A percentile compares a stretch with the other conserved stretches of the same genome.
Conservation (phyloP, 768 basidiomycete genomes). For the Naematelia aurantialba region DNA sequence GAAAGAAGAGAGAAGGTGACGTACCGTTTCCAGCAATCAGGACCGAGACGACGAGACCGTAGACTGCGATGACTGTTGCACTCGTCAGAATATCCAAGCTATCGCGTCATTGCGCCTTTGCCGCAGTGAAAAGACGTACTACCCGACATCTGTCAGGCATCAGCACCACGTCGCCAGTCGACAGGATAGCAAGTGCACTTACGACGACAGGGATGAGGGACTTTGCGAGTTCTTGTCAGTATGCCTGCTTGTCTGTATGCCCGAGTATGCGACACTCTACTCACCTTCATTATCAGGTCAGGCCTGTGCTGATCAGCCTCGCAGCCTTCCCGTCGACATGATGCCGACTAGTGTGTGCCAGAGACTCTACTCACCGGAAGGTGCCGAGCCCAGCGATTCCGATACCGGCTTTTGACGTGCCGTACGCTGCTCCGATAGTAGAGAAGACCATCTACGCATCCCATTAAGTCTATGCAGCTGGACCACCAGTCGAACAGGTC, state of each 20-base stretch:
- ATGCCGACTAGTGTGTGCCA: not conserved
- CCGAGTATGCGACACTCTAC: constrained; percentile 6
- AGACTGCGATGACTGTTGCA: constrained; percentile 84
- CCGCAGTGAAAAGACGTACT: constrained; percentile 46
- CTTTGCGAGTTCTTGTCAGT: constrained; percentile 52
- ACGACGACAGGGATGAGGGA: constrained; percentile 88
- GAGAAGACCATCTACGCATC: constrained; percentile 75
- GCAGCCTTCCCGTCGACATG: not conserved
- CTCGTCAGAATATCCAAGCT: too few species aligned
- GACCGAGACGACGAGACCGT: constrained; percentile 92
- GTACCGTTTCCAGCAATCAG: constrained; percentile 71
- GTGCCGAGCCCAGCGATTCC: constrained; percentile 91
- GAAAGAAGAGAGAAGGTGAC: constrained; percentile 43
- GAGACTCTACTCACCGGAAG: constrained; percentile 57
- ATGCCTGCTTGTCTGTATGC: not conserved
- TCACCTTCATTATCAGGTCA: constrained; percentile 96
- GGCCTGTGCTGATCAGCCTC: constrained; percentile 52
- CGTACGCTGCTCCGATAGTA: constrained; percentile 93
- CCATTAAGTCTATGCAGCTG: not conserved
- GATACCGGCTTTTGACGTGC: constrained; percentile 94
- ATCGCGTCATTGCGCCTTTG: too few species aligned
- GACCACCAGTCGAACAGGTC: not conserved
- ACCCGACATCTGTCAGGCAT: constrained; percentile 67
- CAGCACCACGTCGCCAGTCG: constrained; percentile 3
- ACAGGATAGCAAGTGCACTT: constrained; percentile 19